These are phyloP conservation scores for Oenanthe javanica DNA, from an alignment of 140 eudicot species.

Conservation along the genomic window DNA sequence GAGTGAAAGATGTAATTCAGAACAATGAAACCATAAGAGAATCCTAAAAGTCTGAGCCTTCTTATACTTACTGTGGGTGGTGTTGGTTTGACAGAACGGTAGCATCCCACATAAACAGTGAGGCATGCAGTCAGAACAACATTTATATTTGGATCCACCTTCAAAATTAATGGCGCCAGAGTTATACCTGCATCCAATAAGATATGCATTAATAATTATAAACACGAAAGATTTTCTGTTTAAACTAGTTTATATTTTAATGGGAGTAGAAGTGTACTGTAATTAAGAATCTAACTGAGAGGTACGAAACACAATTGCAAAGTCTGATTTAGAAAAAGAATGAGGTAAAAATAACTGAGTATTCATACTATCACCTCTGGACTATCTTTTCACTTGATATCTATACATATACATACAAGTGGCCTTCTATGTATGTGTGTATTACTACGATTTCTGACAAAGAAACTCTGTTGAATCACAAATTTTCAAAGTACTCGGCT, in stretches of 20 bases:
- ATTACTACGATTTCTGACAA: too few species aligned
- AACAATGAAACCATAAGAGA: neutral
- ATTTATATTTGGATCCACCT: slow-evolving; percentile 82
- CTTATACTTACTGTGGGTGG: slow-evolving; percentile 74
- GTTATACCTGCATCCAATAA: slow-evolving; percentile 57
- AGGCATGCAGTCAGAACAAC: slow-evolving; percentile 90
- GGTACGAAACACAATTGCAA: neutral
- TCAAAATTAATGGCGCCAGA: slow-evolving; percentile 81
- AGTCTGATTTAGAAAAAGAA: neutral
- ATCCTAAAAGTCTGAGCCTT: neutral
- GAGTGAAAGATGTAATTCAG: neutral
- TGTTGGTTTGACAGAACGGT: slow-evolving; percentile 87
- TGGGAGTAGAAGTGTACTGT: neutral
- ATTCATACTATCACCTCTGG: neutral
- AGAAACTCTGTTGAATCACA: too few species aligned
- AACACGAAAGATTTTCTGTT: neutral
- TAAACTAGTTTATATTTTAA: neutral
- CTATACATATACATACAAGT: neutral
- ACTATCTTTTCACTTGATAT: neutral
- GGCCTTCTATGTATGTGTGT: too few species aligned
- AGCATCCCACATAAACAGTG: slow-evolving; percentile 84
- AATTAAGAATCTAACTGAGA: neutral
- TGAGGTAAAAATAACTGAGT: neutral
- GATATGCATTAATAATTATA: neutral
- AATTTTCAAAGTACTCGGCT: too few species aligned